Conservation (phyloP, 192 early-diverging fungal species). For the Polychytrium aggregatum region DNA sequence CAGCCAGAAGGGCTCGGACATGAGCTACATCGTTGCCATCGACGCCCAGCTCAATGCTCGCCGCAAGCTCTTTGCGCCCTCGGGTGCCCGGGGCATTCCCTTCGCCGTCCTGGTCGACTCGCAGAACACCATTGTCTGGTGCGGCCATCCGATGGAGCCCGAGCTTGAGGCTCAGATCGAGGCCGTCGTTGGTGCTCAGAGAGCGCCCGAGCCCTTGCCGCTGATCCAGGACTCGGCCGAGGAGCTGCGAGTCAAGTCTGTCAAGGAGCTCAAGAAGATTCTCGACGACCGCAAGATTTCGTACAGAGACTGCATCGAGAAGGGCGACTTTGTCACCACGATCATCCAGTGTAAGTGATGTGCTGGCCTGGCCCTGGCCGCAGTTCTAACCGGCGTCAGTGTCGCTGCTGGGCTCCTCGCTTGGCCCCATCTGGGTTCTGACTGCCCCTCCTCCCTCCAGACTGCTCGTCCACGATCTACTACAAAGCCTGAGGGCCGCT, state of each 20-base stretch:
- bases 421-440: too few species aligned
- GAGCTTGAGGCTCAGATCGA: conserved; percentile 17
- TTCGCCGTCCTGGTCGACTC: conserved; percentile 30
- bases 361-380: too few species aligned
- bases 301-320: conserved; percentile 29
- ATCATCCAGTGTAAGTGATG: conserved; percentile 22
- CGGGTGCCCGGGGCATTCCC: conserved; percentile 39
- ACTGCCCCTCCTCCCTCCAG: too few species aligned
- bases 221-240: conserved; percentile 31
- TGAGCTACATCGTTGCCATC: conserved; percentile 45
- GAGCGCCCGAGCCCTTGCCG: conserved; percentile 20
- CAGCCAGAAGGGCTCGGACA: conserved; percentile 17
- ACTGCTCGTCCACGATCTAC: too few species aligned
- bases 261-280: conserved; percentile 41
- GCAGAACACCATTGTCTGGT: conserved; percentile 33
- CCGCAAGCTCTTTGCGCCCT: conserved; percentile 21
- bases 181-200: conserved; percentile 6
- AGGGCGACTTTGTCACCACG: conserved; percentile 34
- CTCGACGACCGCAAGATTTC: conserved; percentile 30
- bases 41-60: conserved; percentile 18
- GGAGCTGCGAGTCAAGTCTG: conserved; percentile 32
- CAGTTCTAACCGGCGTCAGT: too few species aligned
- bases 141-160: conserved; percentile 39
- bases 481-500: too few species aligned
- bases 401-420: too few species aligned